Percentiles rank a stretch among this genome's conserved stretches.
Conservation (phyloP, 768 basidiomycete species). For the Hortiboletus flavorubellus region DNA sequence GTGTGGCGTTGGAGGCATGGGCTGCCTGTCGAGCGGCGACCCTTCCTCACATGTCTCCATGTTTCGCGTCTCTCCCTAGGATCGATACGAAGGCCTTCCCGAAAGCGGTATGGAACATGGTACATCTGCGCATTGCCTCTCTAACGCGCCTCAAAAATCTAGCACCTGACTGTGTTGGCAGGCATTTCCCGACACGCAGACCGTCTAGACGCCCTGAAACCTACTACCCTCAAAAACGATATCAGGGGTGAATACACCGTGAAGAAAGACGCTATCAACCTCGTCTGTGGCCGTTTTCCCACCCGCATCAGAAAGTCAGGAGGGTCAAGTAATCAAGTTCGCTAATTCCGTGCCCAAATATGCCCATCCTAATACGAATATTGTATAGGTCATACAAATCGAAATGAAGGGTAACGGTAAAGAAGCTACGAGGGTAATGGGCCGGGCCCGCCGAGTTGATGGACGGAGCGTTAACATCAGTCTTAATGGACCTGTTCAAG, state of each 20-base stretch:
- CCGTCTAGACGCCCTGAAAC: slow-evolving; percentile 47
- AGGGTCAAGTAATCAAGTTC: slow-evolving; percentile 37
- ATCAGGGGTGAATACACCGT: slow-evolving; percentile 28
- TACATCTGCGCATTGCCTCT: background rate
- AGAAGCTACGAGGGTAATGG: slow-evolving; percentile 1
- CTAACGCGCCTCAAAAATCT: slow-evolving; percentile 2
- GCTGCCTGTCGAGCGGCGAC: slow-evolving; percentile 37
- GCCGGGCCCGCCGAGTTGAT: slow-evolving; percentile 23
- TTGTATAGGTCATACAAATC: slow-evolving; percentile 19
- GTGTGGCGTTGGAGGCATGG: slow-evolving; percentile 45
- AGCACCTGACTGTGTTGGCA: slow-evolving; percentile 45
- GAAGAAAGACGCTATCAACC: slow-evolving; percentile 30
- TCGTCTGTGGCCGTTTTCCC: slow-evolving; percentile 42
- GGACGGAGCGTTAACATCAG: slow-evolving; percentile 39
- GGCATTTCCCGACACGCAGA: slow-evolving; percentile 45
- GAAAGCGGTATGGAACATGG: slow-evolving; percentile 25
- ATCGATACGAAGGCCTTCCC: slow-evolving; percentile 28
- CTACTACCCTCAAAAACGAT: slow-evolving; percentile 43
- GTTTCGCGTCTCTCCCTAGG: slow-evolving; percentile 14
- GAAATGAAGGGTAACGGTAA: slow-evolving; percentile 6
- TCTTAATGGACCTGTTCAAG: slow-evolving; percentile 22
- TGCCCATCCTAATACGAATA: background rate
- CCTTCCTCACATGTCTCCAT: slow-evolving; percentile 17
- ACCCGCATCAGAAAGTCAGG: slow-evolving; percentile 36
- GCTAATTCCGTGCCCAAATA: slow-evolving; percentile 4